phyloP scores from a whole-genome alignment of 2,329 filamentous ascomycete species.

The Colletotrichum liaoningense region DNA sequence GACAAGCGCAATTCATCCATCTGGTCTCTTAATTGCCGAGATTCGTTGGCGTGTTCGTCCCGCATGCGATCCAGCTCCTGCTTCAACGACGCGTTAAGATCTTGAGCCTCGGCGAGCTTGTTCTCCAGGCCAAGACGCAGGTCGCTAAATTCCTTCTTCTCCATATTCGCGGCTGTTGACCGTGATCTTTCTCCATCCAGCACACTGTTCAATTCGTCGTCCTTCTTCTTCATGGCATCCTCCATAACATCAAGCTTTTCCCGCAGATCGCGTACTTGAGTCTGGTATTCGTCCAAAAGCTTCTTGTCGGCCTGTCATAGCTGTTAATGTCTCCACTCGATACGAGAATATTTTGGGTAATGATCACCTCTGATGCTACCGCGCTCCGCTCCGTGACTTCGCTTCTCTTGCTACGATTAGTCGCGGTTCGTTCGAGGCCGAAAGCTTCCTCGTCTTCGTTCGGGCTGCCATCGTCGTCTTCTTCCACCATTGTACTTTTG shows the following conservation, averaged over 20 bases:
- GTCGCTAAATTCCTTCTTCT: conserved; percentile 79
- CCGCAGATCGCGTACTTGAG: conserved; percentile 79
- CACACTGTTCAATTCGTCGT: conserved; percentile 73
- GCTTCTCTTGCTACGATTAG: conserved; percentile 40
- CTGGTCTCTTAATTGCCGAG: conserved; percentile 72
- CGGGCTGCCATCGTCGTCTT: conserved; percentile 80
- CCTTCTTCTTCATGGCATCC: conserved; percentile 74
- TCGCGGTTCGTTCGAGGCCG: conserved; percentile 60
- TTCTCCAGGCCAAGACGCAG: conserved; percentile 75
- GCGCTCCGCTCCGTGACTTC: conserved; percentile 46
- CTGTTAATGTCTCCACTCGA: conserved; percentile 32
- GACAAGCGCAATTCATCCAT: conserved; percentile 64
- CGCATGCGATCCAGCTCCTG: conserved; percentile 81
- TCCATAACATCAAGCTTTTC: conserved; percentile 81
- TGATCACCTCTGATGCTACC: conserved; percentile 52
- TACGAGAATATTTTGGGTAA: conserved; percentile 27
- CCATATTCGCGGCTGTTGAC: conserved; percentile 63
- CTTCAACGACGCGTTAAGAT: conserved; percentile 82
- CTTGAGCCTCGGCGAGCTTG: conserved; percentile 79
- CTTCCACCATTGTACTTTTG: conserved; percentile 97
- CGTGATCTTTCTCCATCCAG: conserved; percentile 69
- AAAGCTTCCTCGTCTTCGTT: conserved; percentile 73
- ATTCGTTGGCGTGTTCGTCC: conserved; percentile 73
- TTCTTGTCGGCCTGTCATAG: conserved; percentile 71
- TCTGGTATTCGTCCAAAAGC: conserved; percentile 82